phyloP scores from a whole-genome alignment of 2,329 filamentous ascomycete species.

The Xylariomycetidae sp. region DNA sequence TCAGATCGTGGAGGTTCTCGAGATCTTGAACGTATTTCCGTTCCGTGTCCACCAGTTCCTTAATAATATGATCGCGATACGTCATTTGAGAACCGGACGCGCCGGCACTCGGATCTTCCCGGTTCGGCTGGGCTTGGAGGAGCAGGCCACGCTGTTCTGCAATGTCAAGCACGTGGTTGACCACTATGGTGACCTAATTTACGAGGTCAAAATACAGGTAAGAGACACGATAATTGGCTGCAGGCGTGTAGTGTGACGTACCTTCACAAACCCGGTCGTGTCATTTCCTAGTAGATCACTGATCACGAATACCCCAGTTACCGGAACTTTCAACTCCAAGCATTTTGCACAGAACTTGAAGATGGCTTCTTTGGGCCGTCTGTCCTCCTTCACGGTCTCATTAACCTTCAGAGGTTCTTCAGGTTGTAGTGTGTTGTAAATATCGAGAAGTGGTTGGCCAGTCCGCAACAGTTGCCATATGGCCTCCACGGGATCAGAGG shows the following conservation, averaged over 20 bases:
- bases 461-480: slow-evolving; percentile 83
- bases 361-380: slow-evolving; percentile 79
- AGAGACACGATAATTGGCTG: not conserved
- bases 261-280: slow-evolving; percentile 96
- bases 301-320: slow-evolving; percentile 85
- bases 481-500: slow-evolving; percentile 78
- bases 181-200: slow-evolving; percentile 73
- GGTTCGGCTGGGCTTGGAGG: slow-evolving; percentile 53
- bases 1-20: slow-evolving; percentile 88
- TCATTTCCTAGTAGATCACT: slow-evolving; percentile 89
- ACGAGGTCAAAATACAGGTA: slow-evolving; percentile 8
- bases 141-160: slow-evolving; percentile 75
- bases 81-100: slow-evolving; percentile 64
- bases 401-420: slow-evolving; percentile 64
- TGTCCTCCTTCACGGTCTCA: slow-evolving; percentile 59
- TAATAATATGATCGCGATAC: slow-evolving; percentile 80
- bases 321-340: slow-evolving; percentile 74
- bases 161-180: slow-evolving; percentile 87
- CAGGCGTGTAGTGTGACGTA: slow-evolving; percentile 34
- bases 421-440: slow-evolving; percentile 83
- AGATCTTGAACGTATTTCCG: slow-evolving; percentile 97
- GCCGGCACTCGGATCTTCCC: slow-evolving; percentile 46
- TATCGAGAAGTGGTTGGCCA: slow-evolving; percentile 77
- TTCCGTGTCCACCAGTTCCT: slow-evolving; percentile 90
- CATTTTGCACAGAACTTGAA: slow-evolving; percentile 89